Conservation (phyloP, 352 stramenopile species). For the Pythium scleroteichum region DNA sequence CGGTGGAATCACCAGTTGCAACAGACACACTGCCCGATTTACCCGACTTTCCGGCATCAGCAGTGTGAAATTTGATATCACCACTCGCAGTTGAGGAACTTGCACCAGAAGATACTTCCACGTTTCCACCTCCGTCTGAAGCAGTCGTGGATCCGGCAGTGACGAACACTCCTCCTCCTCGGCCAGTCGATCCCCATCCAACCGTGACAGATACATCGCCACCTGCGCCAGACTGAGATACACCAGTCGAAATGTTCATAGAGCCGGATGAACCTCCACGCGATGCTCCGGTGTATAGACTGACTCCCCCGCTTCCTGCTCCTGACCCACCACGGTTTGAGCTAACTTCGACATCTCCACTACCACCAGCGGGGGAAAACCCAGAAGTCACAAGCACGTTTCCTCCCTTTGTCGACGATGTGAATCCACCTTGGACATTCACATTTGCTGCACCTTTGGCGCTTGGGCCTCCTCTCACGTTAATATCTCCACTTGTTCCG, state of each 20-base stretch:
- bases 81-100: slow-evolving; percentile 60
- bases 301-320: slow-evolving; percentile 55
- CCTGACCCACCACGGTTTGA: slow-evolving; percentile 51
- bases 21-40: slow-evolving; percentile 79
- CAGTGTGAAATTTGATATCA: slow-evolving; percentile 41
- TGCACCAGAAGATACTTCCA: slow-evolving; percentile 52
- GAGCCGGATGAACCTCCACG: slow-evolving; percentile 54
- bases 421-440: slow-evolving; percentile 49
- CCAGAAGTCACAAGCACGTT: slow-evolving; percentile 50
- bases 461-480: slow-evolving; percentile 44
- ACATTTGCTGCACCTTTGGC: slow-evolving; percentile 49
- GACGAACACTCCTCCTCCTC: slow-evolving; percentile 51
- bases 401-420: slow-evolving; percentile 46
- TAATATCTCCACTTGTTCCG: slow-evolving; percentile 62
- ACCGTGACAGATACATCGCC: slow-evolving; percentile 60
- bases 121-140: slow-evolving; percentile 47
- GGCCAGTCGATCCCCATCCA: slow-evolving; percentile 39
- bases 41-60: slow-evolving; percentile 55
- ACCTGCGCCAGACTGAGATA: slow-evolving; percentile 45
- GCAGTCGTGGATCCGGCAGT: slow-evolving; percentile 44
- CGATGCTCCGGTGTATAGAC: slow-evolving; percentile 46
- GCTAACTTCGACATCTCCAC: slow-evolving; percentile 62
- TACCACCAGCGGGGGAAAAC: slow-evolving; percentile 43
- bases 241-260: slow-evolving; percentile 72
- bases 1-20: slow-evolving; percentile 56